Evolutionary conservation across 2,329 filamentous ascomycete species (phyloP).

Genomic region (Alternaria sp.): DNA sequence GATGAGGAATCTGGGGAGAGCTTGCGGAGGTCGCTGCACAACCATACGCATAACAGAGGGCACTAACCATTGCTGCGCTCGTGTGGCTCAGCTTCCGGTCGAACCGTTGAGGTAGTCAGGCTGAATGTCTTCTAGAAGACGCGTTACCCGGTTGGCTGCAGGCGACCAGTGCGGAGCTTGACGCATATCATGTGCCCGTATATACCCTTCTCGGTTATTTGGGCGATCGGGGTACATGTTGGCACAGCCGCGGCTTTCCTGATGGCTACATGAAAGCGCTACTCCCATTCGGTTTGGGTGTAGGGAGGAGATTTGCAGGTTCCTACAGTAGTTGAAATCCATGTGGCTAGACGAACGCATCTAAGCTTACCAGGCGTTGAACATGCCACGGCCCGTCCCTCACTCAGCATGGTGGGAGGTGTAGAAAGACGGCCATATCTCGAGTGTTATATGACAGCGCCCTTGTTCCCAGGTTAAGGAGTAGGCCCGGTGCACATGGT

Average conservation of each 20-base stretch:
- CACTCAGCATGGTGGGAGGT: conserved; percentile 35
- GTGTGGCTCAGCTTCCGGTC: conserved; percentile 25
- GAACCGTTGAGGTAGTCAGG: conserved; percentile 28
- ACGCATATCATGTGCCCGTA: conserved; percentile 44
- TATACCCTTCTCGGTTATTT: conserved; percentile 48
- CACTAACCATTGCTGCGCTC: conserved; percentile 1
- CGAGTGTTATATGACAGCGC: conserved; percentile 10
- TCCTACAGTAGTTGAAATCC: background rate
- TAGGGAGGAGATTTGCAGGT: background rate
- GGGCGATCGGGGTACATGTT: conserved; percentile 38
- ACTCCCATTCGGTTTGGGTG: background rate
- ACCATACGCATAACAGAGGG: conserved; percentile 7
- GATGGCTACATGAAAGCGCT: conserved; percentile 42
- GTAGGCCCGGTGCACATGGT: conserved; percentile 17
- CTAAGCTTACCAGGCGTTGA: conserved; percentile 20
- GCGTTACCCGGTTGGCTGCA: conserved; percentile 35
- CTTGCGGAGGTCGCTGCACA: conserved; percentile 1
- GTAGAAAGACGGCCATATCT: conserved; percentile 7
- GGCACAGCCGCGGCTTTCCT: conserved; percentile 26
- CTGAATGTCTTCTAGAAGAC: conserved; percentile 40
- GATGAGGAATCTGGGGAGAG: background rate
- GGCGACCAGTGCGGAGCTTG: conserved; percentile 34
- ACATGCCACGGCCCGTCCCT: conserved; percentile 44
- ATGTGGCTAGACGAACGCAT: background rate
- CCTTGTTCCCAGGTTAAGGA: conserved; percentile 12